Conservation (phyloP, 805 yeast species). For the Pichia pseudocactophila region DNA sequence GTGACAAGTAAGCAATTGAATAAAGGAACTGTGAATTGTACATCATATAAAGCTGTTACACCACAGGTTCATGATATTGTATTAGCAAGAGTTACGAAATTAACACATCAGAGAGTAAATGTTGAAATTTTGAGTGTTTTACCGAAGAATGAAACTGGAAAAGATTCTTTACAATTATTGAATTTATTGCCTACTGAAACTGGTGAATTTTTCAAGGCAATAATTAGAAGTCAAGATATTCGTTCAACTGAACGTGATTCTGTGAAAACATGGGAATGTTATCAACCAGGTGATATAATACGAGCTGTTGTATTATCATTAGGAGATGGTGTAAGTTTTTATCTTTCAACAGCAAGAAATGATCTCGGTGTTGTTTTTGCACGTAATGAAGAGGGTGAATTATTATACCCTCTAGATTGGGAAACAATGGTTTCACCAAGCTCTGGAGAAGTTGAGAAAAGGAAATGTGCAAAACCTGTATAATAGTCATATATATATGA, state of each 20-base stretch:
- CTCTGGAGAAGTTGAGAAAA: constrained; percentile 64
- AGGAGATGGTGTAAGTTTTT: constrained; percentile 92
- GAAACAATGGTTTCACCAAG: constrained; percentile 79
- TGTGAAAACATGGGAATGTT: constrained; percentile 69
- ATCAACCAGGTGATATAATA: constrained; percentile 87
- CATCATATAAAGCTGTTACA: constrained; percentile 31
- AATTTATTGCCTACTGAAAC: constrained; percentile 52
- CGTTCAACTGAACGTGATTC: constrained; percentile 86
- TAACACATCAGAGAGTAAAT: constrained; percentile 60
- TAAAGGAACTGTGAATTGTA: constrained; percentile 3
- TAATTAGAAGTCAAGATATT: constrained; percentile 80
- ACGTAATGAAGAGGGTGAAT: constrained; percentile 48
- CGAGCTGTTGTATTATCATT: constrained; percentile 75
- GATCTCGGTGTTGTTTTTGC: constrained; percentile 94
- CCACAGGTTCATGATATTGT: constrained; percentile 85
- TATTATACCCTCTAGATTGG: constrained; percentile 91
- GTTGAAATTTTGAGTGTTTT: constrained; percentile 54
- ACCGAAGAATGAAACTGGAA: background rate
- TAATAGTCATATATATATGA: background rate
- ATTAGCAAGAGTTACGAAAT: constrained; percentile 60
- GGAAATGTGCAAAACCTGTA: constrained; percentile 87
- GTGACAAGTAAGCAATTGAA: constrained; percentile 19
- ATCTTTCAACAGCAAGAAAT: constrained; percentile 79
- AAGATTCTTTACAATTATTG: constrained; percentile 10
- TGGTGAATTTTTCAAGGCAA: constrained; percentile 84